A percentile compares a stretch with the other conserved stretches of the same genome.
Evolutionary conservation across 2,329 filamentous ascomycete genomes (phyloP).

Genomic region (Fusarium haematococcum): DNA sequence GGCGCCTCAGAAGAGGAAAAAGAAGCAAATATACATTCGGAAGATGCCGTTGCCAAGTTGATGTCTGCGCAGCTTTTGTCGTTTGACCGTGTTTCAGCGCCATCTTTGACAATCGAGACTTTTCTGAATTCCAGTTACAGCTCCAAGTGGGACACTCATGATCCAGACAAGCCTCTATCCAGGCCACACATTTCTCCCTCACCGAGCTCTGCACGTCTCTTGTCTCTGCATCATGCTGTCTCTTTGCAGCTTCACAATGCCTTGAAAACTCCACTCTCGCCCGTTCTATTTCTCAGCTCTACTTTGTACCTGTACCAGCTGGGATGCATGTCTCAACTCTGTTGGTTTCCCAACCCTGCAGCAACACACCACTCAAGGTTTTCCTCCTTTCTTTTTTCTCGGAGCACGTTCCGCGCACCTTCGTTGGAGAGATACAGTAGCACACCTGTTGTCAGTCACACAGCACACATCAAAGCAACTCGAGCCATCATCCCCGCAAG

Average conservation of each 20-base stretch:
- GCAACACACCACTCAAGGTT: not conserved
- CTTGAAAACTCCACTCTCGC: not conserved
- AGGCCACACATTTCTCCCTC: not conserved
- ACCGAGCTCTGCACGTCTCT: not conserved
- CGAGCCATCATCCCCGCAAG: not conserved
- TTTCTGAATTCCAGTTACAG: not conserved
- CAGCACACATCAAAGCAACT: not conserved
- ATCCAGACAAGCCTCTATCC: not conserved
- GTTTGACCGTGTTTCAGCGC: not conserved
- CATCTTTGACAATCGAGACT: not conserved
- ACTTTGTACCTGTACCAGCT: not conserved
- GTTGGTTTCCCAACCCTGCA: not conserved
- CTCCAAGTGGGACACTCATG: not conserved
- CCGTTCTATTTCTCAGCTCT: not conserved
- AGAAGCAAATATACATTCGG: not conserved
- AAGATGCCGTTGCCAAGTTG: not conserved
- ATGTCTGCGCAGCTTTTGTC: not conserved
- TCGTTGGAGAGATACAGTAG: not conserved
- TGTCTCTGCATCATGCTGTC: not conserved
- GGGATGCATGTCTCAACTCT: not conserved
- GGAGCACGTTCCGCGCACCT: not conserved
- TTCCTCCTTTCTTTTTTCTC: not conserved
- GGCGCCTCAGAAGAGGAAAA: not conserved
- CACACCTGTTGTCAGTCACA: not conserved
- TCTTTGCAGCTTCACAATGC: not conserved